Percentiles rank a stretch among this genome's conserved stretches.
Evolutionary conservation across 495 filamentous ascomycete genomes (phyloP).

Genomic region (Thermothielavioides terrestris): DNA sequence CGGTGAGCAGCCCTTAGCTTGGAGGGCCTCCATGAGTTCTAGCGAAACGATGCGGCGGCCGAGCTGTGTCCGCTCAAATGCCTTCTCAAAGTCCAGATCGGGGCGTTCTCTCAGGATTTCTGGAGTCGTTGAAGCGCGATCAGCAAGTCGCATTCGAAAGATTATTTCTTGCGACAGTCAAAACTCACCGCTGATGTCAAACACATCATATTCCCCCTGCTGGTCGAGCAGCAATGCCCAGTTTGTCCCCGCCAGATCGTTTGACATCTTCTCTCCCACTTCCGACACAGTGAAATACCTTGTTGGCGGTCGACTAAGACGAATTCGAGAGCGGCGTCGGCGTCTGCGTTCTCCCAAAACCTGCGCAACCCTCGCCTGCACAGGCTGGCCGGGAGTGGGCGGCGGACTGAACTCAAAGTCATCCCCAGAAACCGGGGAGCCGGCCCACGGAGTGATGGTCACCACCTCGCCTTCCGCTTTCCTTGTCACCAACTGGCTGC

Average conservation of each 20-base stretch:
- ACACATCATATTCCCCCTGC: neutral
- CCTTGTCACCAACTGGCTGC: no score
- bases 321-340: neutral
- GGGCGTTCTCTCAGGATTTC: neutral
- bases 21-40: neutral
- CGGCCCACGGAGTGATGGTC: no score
- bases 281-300: constrained; percentile 5
- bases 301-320: neutral
- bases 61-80: neutral
- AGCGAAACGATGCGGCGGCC: neutral
- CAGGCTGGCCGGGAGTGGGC: neutral
- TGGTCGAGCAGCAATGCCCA: constrained; percentile 1
- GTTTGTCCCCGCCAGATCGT: neutral
- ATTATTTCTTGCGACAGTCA: no score
- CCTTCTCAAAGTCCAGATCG: neutral
- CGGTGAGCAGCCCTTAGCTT: neutral
- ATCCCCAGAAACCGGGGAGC: no score
- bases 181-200: constrained; percentile 1
- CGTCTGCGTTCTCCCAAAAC: no score
- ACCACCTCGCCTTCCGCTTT: neutral
- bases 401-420: no score
- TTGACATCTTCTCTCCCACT: neutral
- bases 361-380: neutral
- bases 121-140: neutral
- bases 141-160: no score